Base-by-base conservation (phyloP, 306 rosid genomes). In the Cicer arietinum region DNA sequence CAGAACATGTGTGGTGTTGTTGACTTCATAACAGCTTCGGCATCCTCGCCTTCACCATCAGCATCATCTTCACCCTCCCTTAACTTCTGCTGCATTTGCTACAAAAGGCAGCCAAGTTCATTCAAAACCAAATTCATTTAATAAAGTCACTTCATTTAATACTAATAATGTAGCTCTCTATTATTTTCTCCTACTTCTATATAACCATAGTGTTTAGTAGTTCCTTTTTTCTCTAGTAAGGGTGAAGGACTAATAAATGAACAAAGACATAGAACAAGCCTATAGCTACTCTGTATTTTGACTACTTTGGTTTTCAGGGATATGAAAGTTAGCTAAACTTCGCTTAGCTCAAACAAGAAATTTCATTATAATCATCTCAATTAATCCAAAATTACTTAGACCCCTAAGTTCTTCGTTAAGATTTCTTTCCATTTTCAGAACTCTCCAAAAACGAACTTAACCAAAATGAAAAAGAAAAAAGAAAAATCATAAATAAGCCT, bases 1-100 rank as follows among this genome's bases (percentile, higher is more conserved):
- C 98, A 93, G 83, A 93, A 93, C 98, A 93, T 93, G 80, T 93
- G 98, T 18, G 98, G 90, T 6, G 96, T 93, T 5, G 87, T 83
- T 1, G 94, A 80, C 76, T 88, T 93, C 73, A 75, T 88, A 30
- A 69, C 73, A 39, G 74, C 85, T 25, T 89, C 96, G 20, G 74
- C 43, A 77, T 93, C 91, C 61, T 88, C 96, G 81, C 82, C 92
- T 25, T 86, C 92, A 11, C 83, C 88, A 43, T 78, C 89, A 18
- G 76, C 90, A 80, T 73, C 79, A 43, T 77, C n/a, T 75, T 75
- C 88, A 22, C 86, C 88, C 68, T 84, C 90, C 60, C 59, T 82
- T 74, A 89, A 22, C 42, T 81, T 89, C 78, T 63, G 86, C 70
- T 84, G 86, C 69, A 85, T 59, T 77, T 86, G 83, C 93, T 89